Evolutionary conservation across 495 filamentous ascomycete species (phyloP).

Genomic region (Schizothecium vesticola): DNA sequence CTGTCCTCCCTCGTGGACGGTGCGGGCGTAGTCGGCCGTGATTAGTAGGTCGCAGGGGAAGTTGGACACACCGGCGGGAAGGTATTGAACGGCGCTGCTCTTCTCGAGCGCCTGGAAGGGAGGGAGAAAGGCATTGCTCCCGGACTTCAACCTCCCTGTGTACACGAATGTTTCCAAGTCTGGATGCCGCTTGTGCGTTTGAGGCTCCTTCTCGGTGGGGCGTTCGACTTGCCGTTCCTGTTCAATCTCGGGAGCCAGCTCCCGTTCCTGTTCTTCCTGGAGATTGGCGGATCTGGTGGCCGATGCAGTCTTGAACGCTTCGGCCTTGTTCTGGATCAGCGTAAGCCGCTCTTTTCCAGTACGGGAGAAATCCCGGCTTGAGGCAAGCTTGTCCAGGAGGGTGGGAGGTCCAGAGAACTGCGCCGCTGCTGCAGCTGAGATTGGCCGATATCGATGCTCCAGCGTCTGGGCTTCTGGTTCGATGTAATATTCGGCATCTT

Average conservation of each 20-base stretch:
- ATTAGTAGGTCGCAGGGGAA: conserved; percentile 45
- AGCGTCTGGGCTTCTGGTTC: conserved; percentile 30
- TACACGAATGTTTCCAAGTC: conserved; percentile 36
- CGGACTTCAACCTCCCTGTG: conserved; percentile 3
- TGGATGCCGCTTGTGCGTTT: conserved; percentile 38
- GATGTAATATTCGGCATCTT: conserved; percentile 41
- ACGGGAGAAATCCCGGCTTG: background rate
- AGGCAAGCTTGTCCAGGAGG: background rate
- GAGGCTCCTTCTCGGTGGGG: conserved; percentile 36
- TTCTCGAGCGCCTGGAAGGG: conserved; percentile 43
- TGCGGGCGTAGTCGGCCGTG: conserved; percentile 52
- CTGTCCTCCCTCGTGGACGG: conserved; percentile 27
- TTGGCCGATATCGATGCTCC: conserved; percentile 16
- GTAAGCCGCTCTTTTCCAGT: background rate
- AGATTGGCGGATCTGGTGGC: conserved; percentile 21
- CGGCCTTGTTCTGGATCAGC: background rate
- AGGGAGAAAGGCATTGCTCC: conserved; percentile 34
- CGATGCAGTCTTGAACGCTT: background rate
- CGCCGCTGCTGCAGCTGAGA: background rate
- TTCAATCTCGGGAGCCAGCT: conserved; percentile 60
- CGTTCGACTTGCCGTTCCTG: conserved; percentile 51
- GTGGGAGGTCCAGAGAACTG: background rate
- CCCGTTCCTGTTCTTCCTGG: conserved; percentile 67
- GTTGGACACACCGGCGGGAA: conserved; percentile 1
- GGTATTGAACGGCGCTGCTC: conserved; percentile 22